Base-by-base conservation (phyloP, 805 yeast genomes). In the Ogataea corticis region DNA sequence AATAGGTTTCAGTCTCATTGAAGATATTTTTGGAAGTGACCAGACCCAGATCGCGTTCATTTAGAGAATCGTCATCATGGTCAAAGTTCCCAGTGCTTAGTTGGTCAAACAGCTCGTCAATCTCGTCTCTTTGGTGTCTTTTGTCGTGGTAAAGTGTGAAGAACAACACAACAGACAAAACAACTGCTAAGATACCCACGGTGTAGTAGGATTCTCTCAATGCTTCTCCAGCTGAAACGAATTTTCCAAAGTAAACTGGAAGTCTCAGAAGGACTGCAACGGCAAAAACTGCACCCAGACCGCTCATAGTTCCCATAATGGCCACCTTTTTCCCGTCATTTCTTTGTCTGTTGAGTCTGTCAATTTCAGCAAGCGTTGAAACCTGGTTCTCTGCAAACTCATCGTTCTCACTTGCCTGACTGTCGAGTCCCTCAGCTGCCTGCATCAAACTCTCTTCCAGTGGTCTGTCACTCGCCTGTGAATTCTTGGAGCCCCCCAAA, bases 201-300 rank as follows among this genome's bases (percentile, higher is more conserved):
- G 78, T 56, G 27, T 68, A 45, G 55, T 81, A 84, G 1, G 88
- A 64, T 13, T 59, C 52, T 49, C 70, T 69, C 44, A 83, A 58
- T 1, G 82, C 75, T 5, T 55, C 61, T 14, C 63, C 66, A 7
- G 75, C 73, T 14, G 80, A 73, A 12, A 56, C 45, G 10, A 56
- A 50, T 15, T 64, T 56, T 11, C 75, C 76, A 46, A 79, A 67
- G 47, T 62, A 67, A 1, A 77, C 72, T 0, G 89, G 88, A 16
- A 84, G 62, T 12, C 87, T 76, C 16, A 84, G 61, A 33, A 80
- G 72, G 33, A 73, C 62, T 1, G 76, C 57, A 0, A 82, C 87
- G 0, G 87, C 73, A 48, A 81, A 75, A 1, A 84, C 72, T 1
- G 89, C 90, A 39, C 90, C 90, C 14, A 79, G 57, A 0, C 89